Evolutionary conservation across 495 filamentous ascomycete genomes (phyloP).

Genomic region (Staphylotrichum longicolle): DNA sequence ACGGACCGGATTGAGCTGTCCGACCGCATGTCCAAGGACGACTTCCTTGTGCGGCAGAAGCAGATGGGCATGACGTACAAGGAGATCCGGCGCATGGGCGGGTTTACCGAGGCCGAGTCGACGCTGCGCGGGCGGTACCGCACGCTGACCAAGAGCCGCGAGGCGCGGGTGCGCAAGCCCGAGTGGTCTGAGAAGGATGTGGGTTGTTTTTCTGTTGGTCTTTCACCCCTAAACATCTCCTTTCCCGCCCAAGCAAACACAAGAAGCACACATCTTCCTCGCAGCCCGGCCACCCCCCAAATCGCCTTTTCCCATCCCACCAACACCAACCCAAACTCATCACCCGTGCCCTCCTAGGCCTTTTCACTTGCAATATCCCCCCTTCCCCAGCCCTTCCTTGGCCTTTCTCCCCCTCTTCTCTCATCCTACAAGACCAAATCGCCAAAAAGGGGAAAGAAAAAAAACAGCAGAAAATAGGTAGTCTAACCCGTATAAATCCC

Average conservation of each 20-base stretch:
- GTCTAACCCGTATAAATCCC: neutral
- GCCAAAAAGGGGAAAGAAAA: too few species aligned
- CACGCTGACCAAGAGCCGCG: conserved; percentile 73
- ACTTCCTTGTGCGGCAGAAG: conserved; percentile 63
- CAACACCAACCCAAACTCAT: neutral
- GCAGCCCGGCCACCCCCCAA: too few species aligned
- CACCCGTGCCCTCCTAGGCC: neutral
- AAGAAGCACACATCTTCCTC: too few species aligned
- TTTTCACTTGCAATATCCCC: too few species aligned
- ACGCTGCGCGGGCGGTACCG: conserved; percentile 80
- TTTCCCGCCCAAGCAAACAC: too few species aligned
- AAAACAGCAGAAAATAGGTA: too few species aligned
- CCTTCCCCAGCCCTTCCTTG: too few species aligned
- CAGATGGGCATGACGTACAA: conserved; percentile 71
- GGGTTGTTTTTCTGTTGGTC: conserved; percentile 38
- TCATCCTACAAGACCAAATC: neutral
- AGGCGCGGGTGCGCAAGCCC: conserved; percentile 72
- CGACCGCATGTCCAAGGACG: conserved; percentile 47
- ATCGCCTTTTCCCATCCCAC: too few species aligned
- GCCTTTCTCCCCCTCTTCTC: neutral
- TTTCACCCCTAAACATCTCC: neutral
- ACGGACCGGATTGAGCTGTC: conserved; percentile 14
- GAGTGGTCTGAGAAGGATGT: conserved; percentile 77
- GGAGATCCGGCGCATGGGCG: conserved; percentile 65
- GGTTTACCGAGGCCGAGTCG: conserved; percentile 77